Evolutionary conservation across 2,329 filamentous ascomycete species (phyloP), one percentile per base, ranked within the genome.

Genomic region (Alternaria gaisen): DNA sequence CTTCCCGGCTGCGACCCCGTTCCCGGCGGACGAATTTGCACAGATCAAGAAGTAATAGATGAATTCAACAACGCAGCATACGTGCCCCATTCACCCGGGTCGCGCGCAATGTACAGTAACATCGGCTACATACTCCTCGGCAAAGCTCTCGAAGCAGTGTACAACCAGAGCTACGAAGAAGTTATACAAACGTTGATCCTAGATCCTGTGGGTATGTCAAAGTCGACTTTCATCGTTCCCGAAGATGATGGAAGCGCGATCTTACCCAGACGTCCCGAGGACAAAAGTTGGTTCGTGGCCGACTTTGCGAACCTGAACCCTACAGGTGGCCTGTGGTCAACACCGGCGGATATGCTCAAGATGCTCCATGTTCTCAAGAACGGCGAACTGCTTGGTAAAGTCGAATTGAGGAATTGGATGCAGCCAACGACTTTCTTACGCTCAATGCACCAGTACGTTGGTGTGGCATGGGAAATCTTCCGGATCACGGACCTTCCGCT

Each of bases 381-480:
- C 3, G 28, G 67, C 28, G 46, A 66, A 16, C 50, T 72, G 1
- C 67, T 73, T 18, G 52, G 56, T 8, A 58, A 64, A 24, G 53
- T 56, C 4, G 46, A 60, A 18, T 67, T 69, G 4, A 65, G 71
- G 1, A 55, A 51, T 5, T 75, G 71, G 72, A 52, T 75, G 24
- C 64, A 75, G 16, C 72, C 72, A 0, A 63, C 56, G 4, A 59
- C 65, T 4, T 53, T 70, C 3, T 24, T 69, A 16, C 63, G 65
- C 11, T 72, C 69, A 1, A 38, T 68, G 1, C 57, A 70, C 4
- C 72, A 74, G 52, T 57, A 65, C 8, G 67, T 73, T 16, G 72
- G 72, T 5, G 66, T 68, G 10, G 69, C 72, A 5, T 75, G 72
- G 72, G 72, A 74, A 28, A 73, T 74, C 6, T 46, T 72, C n/a